These are phyloP conservation scores for Daedaleopsis sinensis DNA, from an alignment of 768 basidiomycete species.

Conservation along the genomic window DNA sequence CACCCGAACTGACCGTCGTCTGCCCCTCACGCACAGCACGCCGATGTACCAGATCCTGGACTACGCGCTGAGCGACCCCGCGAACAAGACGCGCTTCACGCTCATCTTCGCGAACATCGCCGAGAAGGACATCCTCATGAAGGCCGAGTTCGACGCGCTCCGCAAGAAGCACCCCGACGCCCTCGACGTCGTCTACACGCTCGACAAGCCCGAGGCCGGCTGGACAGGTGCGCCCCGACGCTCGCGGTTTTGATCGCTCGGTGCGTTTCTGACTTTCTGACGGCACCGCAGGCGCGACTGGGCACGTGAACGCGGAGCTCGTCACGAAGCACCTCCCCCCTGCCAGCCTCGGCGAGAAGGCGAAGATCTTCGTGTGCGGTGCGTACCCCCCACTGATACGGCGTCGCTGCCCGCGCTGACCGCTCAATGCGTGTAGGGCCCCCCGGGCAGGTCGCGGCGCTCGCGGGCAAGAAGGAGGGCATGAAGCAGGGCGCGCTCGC, in stretches of 20 bases:
- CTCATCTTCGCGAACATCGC: conserved; percentile 90
- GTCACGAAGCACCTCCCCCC: conserved; percentile 75
- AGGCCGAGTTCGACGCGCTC: conserved; percentile 72
- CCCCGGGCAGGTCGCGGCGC: too few relatives aligned
- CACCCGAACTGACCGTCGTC: too few relatives aligned
- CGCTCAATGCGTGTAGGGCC: not conserved
- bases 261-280: conserved; percentile 6
- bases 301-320: conserved; percentile 74
- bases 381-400: too few relatives aligned
- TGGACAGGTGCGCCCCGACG: conserved; percentile 63
- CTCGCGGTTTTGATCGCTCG: too few relatives aligned
- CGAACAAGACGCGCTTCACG: conserved; percentile 94
- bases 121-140: conserved; percentile 88
- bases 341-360: conserved; percentile 67
- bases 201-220: conserved; percentile 76
- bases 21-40: conserved; percentile 66
- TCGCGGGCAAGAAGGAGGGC: too few relatives aligned
- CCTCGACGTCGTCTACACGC: conserved; percentile 82
- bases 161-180: conserved; percentile 68
- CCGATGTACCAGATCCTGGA: conserved; percentile 83
- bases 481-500: conserved; percentile 82
- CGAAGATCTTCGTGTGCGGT: conserved; percentile 92
- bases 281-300: conserved; percentile 53
- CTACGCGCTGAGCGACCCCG: conserved; percentile 69
- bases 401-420: too few relatives aligned